Base-by-base conservation (phyloP, 805 yeast genomes). In the Ogataea trehalophila region DNA sequence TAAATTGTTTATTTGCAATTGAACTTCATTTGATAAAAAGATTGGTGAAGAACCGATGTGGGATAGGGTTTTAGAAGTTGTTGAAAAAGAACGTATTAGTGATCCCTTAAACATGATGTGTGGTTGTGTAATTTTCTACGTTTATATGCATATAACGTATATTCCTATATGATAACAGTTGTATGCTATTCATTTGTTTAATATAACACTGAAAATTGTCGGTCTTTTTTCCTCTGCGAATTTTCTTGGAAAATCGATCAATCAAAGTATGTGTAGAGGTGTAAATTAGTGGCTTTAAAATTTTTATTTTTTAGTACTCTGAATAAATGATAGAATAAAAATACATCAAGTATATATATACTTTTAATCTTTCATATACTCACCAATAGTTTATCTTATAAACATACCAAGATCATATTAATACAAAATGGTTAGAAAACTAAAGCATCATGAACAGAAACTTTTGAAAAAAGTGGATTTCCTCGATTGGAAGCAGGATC, bases 401-500 rank as follows among this genome's bases (percentile, higher is more conserved):
- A 6, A 36, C 18, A 36, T 36, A 26, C 11, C 20, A 20, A 20
- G 20, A 22, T 40, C 17, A 16, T 41, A 38, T 5, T 38, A 26
- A 22, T 34, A 40, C 33, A 33, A 36, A 38, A 86, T 87, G 95
- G 95, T 86, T 42, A 78, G 99, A 67, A 76, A 87, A 58, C 78
- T 94, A 51, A 94, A 94, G 67, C 89, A 87, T 71, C 99, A 94
- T 69, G 99, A 94, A 78, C 85, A 87, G 75, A 91, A 90, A 70
- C 80, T 94, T 60, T 79, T 94, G 60, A 90, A 87, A 73, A 94
- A 94, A 68, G 98, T 94, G 45, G 97, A 94, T 64, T 89, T 94
- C 71, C 86, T 89, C 44, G 95, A 94, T 67, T 94, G 98, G 97
- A 94, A 94, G 67, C 95, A 89, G 60, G 99, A 94, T 65, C 83